Conservation (phyloP, 2,329 filamentous ascomycete genomes). For the Monosporascus sp. region DNA sequence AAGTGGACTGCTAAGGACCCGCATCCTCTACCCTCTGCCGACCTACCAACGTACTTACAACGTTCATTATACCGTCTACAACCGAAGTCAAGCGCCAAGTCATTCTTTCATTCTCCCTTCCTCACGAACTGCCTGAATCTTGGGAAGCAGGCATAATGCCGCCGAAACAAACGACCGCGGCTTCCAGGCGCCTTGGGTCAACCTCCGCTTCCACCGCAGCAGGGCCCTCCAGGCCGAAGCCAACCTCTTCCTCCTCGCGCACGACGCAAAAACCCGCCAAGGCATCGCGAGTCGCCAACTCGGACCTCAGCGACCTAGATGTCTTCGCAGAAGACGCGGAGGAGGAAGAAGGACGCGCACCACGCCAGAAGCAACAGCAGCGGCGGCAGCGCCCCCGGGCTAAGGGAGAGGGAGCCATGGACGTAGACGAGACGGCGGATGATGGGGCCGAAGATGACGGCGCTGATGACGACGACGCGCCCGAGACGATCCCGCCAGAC, state of each 20-base stretch:
- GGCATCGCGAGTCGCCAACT: constrained; percentile 5
- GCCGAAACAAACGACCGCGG: constrained; percentile 33
- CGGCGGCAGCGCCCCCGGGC: constrained; percentile 4
- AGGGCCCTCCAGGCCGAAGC: constrained; percentile 9
- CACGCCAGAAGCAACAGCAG: constrained; percentile 3
- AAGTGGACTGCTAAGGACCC: too few species aligned
- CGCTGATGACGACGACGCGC: constrained; percentile 31
- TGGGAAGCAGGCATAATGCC: constrained; percentile 30
- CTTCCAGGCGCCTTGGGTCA: constrained; percentile 30
- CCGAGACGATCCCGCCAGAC: constrained; percentile 61
- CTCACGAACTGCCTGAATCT: too few species aligned
- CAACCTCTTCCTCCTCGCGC: not conserved
- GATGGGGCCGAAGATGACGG: constrained; percentile 25
- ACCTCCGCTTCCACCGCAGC: constrained; percentile 4
- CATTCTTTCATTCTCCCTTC: too few species aligned
- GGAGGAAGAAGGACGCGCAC: constrained; percentile 12
- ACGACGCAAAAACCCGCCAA: constrained; percentile 4
- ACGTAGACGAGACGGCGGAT: constrained; percentile 1
- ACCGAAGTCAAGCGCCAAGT: too few species aligned
- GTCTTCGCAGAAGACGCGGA: constrained; percentile 22
- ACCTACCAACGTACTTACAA: too few species aligned
- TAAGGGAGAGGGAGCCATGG: constrained; percentile 12
- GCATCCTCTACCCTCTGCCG: too few species aligned
- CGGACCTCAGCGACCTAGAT: constrained; percentile 17
- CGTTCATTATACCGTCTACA: too few species aligned